Conservation (phyloP, 805 yeast species). For the Wickerhamiella alocasiicola region DNA sequence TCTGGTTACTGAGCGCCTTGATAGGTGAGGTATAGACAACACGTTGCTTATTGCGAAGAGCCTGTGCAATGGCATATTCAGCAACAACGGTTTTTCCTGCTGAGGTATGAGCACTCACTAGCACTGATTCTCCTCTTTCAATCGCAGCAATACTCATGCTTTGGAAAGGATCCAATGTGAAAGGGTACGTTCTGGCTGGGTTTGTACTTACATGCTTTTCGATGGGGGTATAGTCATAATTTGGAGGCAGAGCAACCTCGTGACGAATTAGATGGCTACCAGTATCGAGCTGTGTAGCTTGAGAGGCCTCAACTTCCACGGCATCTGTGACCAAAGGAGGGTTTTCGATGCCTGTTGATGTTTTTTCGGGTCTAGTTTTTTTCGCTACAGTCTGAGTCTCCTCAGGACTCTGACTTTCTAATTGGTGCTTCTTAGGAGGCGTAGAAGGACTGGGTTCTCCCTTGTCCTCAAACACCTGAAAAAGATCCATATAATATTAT, state of each 20-base stretch:
- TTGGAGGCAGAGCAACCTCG: conserved; percentile 93
- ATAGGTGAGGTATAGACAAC: conserved; percentile 94
- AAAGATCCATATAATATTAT: conserved; percentile 24
- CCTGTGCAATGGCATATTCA: conserved; percentile 92
- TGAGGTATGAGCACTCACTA: conserved; percentile 95
- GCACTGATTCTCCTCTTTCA: conserved; percentile 84
- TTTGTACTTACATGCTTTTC: conserved; percentile 72
- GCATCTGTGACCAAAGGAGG: conserved; percentile 19
- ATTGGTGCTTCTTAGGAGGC: background rate
- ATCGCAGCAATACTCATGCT: conserved; percentile 94
- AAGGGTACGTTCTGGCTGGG: conserved; percentile 81
- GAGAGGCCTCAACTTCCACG: conserved; percentile 20
- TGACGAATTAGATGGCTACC: conserved; percentile 85
- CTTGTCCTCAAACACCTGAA: conserved; percentile 20
- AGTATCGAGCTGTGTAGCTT: background rate
- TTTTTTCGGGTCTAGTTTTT: background rate
- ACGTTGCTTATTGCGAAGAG: conserved; percentile 80
- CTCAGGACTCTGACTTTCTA: background rate
- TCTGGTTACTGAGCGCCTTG: conserved; percentile 88
- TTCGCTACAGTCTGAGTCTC: background rate
- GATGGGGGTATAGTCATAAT: conserved; percentile 76
- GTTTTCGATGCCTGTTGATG: background rate
- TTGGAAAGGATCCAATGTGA: conserved; percentile 91
- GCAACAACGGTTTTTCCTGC: conserved; percentile 98
- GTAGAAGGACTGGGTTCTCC: conserved; percentile 11